Base-by-base conservation (phyloP, 768 basidiomycete species). In the Lyophyllum atratum region DNA sequence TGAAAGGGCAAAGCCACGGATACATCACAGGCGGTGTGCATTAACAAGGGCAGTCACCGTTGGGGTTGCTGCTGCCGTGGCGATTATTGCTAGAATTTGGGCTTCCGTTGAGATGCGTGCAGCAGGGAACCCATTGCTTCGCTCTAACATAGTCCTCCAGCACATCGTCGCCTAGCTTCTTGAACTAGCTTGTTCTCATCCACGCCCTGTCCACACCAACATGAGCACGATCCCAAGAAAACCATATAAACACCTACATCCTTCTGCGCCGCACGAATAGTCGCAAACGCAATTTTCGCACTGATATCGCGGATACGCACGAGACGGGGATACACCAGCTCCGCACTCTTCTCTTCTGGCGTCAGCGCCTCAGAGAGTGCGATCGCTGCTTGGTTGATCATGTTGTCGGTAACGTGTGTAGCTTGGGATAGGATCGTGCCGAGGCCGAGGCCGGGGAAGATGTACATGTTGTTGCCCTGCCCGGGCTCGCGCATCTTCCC, bases 401-500 rank as follows among this genome's bases (percentile, higher is more conserved):
- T 89, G 11, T 71, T 66, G 54, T 87, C 85, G 19, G 90, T 87
- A 51, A 92, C 77, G 52, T 79, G 81, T 15, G 69, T 75, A 2
- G 86, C 79, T 61, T 81, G 78, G 59, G 83, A 75, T 42, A 89
- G 73, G 62, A 88, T 84, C 9, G 82, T 64, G 4, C 87, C 87
- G 58, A 89, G 72, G 1, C 87, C 89, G 55, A 90, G 72, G 17
- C 80, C 80, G 17, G 80, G 81, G 71, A 84, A 85, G 63, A 85
- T 84, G 70, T 85, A 86, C 86, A 90, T 87, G 72, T 91, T 92
- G 71, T 92, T 92, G 10, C 89, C 89, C 68, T 92, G 90, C 0
- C 86, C 88, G 1, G 90, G 83, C 59, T 86, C 84, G 59, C 82
- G 74, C 0, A 63, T 58, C 44, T 74, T 79, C 24, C 81, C 82